Evolutionary conservation across 768 basidiomycete species (phyloP).

Genomic region (Psilocybe sp.): DNA sequence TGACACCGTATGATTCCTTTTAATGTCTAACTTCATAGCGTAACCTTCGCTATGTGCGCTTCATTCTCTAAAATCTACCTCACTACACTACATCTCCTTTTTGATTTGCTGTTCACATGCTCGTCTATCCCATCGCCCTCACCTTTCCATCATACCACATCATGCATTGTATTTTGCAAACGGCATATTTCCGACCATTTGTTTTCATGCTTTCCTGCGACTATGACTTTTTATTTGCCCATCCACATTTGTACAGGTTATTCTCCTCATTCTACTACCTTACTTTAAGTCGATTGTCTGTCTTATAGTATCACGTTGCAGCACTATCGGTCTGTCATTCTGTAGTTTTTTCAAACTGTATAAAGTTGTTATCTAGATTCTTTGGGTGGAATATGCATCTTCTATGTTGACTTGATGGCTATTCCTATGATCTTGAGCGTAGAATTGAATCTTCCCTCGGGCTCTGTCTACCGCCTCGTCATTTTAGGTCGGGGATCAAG

Average conservation of each 20-base stretch:
- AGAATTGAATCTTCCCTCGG: too few species aligned
- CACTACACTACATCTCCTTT: conserved; percentile 35
- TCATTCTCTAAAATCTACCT: conserved; percentile 39
- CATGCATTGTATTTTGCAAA: conserved; percentile 69
- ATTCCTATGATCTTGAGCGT: too few species aligned
- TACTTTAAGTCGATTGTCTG: conserved; percentile 58
- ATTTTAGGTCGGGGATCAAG: not conserved
- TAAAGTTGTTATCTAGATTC: conserved; percentile 49
- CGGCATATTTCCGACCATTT: conserved; percentile 59
- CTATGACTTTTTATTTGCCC: conserved; percentile 38
- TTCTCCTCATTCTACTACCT: conserved; percentile 36
- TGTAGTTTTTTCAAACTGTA: conserved; percentile 70
- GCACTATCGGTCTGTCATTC: conserved; percentile 66
- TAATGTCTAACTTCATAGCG: conserved; percentile 22
- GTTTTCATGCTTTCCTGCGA: conserved; percentile 49
- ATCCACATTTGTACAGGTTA: conserved; percentile 61
- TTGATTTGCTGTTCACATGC: conserved; percentile 42
- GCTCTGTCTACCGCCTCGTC: not conserved
- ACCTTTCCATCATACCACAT: conserved; percentile 37
- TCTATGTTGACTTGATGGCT: not conserved
- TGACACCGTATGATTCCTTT: conserved; percentile 40
- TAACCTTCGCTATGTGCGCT: conserved; percentile 12
- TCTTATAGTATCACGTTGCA: conserved; percentile 63
- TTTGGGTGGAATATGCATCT: conserved; percentile 15
- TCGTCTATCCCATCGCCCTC: conserved; percentile 33